Conservation (phyloP, 2,329 filamentous ascomycete species). For the Paramyrothecium sp. region DNA sequence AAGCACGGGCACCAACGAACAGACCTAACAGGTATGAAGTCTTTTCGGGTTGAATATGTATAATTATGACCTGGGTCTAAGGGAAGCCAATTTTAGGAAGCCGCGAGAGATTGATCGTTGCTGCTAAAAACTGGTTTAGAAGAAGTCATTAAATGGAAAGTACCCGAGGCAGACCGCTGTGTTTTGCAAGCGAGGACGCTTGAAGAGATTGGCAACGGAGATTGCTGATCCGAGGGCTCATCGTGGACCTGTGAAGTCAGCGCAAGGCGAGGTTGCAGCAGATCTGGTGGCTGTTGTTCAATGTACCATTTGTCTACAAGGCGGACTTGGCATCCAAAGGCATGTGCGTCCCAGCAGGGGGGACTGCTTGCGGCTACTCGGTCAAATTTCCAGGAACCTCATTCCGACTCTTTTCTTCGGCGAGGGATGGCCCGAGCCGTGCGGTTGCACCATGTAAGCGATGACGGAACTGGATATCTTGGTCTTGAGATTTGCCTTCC, state of each 20-base stretch:
- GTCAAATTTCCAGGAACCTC: neutral
- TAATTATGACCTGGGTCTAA: too few species aligned
- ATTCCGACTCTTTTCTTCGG: neutral
- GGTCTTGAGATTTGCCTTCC: too few species aligned
- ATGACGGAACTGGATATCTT: too few species aligned
- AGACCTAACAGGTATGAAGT: slow-evolving; percentile 2
- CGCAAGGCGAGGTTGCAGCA: neutral
- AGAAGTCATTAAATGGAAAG: too few species aligned
- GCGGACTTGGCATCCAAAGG: neutral
- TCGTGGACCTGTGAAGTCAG: neutral
- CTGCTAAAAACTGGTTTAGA: too few species aligned
- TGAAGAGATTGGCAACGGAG: neutral
- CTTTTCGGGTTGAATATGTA: too few species aligned
- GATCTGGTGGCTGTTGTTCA: neutral
- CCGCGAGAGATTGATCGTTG: too few species aligned
- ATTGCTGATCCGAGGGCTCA: neutral
- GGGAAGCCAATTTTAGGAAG: too few species aligned
- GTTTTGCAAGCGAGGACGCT: neutral
- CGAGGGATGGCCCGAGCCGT: neutral
- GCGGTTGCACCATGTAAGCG: too few species aligned
- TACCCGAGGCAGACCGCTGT: too few species aligned
- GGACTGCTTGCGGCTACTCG: neutral
- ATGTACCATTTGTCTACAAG: neutral
- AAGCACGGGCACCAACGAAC: slow-evolving; percentile 4
- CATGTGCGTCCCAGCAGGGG: neutral